A percentile compares a stretch with the other conserved stretches of the same genome.
phyloP scores from a whole-genome alignment of 2,329 filamentous ascomycete species.

The Lojkania enalia region DNA sequence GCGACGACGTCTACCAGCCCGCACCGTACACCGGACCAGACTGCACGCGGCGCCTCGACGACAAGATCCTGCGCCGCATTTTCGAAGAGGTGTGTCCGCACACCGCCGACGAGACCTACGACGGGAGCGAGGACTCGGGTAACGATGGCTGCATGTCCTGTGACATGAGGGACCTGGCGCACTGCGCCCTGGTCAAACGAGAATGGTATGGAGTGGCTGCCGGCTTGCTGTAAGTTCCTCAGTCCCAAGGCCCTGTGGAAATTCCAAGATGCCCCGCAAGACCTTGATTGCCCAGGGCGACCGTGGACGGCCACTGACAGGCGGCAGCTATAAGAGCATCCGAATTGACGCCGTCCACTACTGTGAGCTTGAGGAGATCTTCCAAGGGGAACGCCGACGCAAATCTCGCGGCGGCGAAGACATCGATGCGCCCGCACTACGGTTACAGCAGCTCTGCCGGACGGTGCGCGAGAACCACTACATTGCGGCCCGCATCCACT shows the following conservation, averaged over 20 bases:
- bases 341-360: conserved; percentile 95
- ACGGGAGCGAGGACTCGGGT: conserved; percentile 77
- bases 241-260: not conserved
- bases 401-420: conserved; percentile 70
- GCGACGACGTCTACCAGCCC: conserved; percentile 35
- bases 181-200: conserved; percentile 74
- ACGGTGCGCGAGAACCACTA: conserved; percentile 77
- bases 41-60: conserved; percentile 60
- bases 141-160: conserved; percentile 90
- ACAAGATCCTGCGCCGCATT: conserved; percentile 72
- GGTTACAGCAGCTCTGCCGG: conserved; percentile 77
- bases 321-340: conserved; percentile 76
- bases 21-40: conserved; percentile 46
- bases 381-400: conserved; percentile 69
- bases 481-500: conserved; percentile 71
- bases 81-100: conserved; percentile 86
- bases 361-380: conserved; percentile 80
- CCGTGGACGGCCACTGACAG: no score
- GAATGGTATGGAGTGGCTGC: conserved; percentile 68
- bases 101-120: conserved; percentile 68
- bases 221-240: conserved; percentile 62
- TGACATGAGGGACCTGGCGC: conserved; percentile 83
- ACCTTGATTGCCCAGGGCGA: no score
- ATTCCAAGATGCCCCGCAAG: no score
- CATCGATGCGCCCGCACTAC: conserved; percentile 75